Base-by-base conservation (phyloP, 2,329 filamentous ascomycete species). In the Ophiocordyceps sinensis region DNA sequence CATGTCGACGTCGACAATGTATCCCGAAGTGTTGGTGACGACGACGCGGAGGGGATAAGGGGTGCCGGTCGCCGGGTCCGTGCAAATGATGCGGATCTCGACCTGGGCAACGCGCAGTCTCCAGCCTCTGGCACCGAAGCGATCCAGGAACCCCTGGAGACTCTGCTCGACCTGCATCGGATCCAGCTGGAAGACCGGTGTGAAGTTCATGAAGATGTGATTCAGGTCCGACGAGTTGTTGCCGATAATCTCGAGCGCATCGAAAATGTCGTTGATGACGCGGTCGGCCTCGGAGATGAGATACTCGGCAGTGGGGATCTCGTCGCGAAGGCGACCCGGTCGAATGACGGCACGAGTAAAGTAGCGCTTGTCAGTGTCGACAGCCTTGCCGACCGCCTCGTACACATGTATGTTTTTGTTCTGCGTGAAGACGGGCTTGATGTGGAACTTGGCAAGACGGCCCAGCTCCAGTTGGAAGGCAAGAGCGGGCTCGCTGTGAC, bases 161-260 rank as follows among this genome's bases (percentile, higher is more conserved):
- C 86, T 89, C 63, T 93, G 77, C 66, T 96, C 87, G 14, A 98
- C 86, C 66, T 95, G 86, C 44, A 77, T 68, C 4, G 91, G 88
- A 55, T 86, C 73, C 38, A 98, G 77, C 59, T 87, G 85, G 79
- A 98, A 96, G 44, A 95, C 85, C 10, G 88, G 86, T 0, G 86
- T 91, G 70, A 98, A 98, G 75, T 98, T 96, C 73, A 98, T 91
- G 71, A 98, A 98, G 73, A 98, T 91, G 68, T 98, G 91, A 73
- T 98, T 98, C 58, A 98, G 75, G 71, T 98, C 91, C 40, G 91
- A 94, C 69, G 94, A 93, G 70, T 95, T 96, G 73, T 94, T 95
- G 58, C 91, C 91, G 57, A 95, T 93, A 53, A 98, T 95, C 72
- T 98, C 91, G 44, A 98, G 72, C 36, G 91, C 91, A 58, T 98